Conservation (phyloP, 176 grass and related monocot genomes). For the Triticum monococcum region DNA sequence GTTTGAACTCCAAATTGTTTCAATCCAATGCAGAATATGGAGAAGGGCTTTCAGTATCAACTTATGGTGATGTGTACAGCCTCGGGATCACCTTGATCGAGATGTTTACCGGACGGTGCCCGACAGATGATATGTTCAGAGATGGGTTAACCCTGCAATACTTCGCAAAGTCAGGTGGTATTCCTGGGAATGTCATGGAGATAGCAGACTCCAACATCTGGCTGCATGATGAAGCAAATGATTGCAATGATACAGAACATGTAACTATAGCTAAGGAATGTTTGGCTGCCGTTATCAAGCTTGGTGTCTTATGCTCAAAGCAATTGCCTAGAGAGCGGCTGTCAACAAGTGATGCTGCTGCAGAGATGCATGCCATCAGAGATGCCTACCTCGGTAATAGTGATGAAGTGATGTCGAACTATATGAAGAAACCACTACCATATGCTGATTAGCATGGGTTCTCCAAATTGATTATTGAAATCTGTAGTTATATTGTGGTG, state of each 20-base stretch:
- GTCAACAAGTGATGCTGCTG: not conserved
- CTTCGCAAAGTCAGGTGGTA: not conserved
- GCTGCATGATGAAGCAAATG: slow-evolving; percentile 1
- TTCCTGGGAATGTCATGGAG: not conserved
- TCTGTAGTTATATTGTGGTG: too few relatives aligned
- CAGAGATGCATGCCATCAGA: slow-evolving; percentile 28
- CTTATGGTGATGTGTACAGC: slow-evolving; percentile 10
- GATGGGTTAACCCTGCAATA: slow-evolving; percentile 1
- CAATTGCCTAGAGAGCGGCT: not conserved
- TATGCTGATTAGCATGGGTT: too few relatives aligned
- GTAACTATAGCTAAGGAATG: not conserved
- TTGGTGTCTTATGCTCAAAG: slow-evolving; percentile 23
- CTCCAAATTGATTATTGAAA: too few relatives aligned
- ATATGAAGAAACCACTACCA: too few relatives aligned
- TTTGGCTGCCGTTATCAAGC: not conserved
- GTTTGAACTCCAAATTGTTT: not conserved
- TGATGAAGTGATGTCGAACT: too few relatives aligned
- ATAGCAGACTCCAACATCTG: slow-evolving; percentile 5
- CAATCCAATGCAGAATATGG: not conserved
- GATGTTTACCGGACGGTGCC: slow-evolving; percentile 11
- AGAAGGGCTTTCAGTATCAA: not conserved
- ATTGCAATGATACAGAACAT: not conserved
- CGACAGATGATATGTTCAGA: slow-evolving; percentile 1
- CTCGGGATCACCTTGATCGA: slow-evolving; percentile 2
- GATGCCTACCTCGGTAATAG: not conserved